Evolutionary conservation across 257 asterid genomes (phyloP).

Genomic region (Primulina huaijiensis): DNA sequence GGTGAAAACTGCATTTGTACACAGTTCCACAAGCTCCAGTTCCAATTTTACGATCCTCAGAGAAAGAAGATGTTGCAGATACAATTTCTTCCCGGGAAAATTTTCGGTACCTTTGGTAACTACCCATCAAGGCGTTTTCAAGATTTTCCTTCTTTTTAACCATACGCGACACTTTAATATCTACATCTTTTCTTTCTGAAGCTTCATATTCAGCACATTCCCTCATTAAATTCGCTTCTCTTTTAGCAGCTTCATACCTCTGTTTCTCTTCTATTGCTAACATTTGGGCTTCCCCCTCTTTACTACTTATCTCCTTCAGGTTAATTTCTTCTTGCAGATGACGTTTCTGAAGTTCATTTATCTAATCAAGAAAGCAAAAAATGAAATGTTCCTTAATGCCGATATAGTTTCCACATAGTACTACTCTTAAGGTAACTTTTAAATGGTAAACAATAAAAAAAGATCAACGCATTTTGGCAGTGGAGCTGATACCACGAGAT

Average conservation of each 20-base stretch:
- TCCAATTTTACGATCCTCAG: slow-evolving; percentile 70
- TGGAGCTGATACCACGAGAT: neutral
- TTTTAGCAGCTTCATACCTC: slow-evolving; percentile 55
- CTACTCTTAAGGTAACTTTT: slow-evolving; percentile 1
- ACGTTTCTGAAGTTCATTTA: slow-evolving; percentile 61
- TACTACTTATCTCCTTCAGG: slow-evolving; percentile 48
- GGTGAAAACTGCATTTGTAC: slow-evolving; percentile 77
- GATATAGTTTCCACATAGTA: neutral
- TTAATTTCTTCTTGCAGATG: slow-evolving; percentile 61
- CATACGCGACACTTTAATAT: slow-evolving; percentile 43
- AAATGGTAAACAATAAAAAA: neutral
- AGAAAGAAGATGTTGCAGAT: slow-evolving; percentile 65
- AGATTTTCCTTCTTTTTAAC: slow-evolving; percentile 67
- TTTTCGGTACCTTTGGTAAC: slow-evolving; percentile 46
- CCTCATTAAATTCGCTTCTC: slow-evolving; percentile 60
- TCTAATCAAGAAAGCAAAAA: slow-evolving; percentile 35
- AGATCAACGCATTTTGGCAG: neutral
- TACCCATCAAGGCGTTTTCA: slow-evolving; percentile 55
- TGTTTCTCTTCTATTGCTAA: slow-evolving; percentile 54
- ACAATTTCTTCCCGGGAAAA: slow-evolving; percentile 83
- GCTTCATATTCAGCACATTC: slow-evolving; percentile 73
- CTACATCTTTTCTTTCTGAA: slow-evolving; percentile 63
- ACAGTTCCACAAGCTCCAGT: slow-evolving; percentile 86
- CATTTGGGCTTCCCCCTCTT: slow-evolving; percentile 76
- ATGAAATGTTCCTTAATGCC: neutral